Percentiles rank a stretch among this genome's conserved stretches.
These are phyloP conservation scores for Amyloporia xantha DNA, from an alignment of 768 basidiomycete species.

Conservation along the genomic window DNA sequence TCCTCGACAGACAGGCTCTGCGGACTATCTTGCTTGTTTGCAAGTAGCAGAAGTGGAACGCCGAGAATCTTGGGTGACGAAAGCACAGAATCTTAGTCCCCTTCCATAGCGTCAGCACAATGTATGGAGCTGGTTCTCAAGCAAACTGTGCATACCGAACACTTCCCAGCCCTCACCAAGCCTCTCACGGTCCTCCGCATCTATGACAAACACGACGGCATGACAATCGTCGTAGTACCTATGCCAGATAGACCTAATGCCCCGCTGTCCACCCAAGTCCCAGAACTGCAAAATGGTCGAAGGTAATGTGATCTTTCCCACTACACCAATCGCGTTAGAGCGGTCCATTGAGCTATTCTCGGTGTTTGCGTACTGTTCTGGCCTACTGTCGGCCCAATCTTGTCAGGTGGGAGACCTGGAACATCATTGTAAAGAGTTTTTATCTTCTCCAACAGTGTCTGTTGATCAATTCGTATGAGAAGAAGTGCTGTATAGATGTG, in stretches of 20 bases:
- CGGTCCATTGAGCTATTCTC: background rate
- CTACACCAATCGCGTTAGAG: conserved; percentile 31
- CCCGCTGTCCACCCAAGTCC: conserved; percentile 93
- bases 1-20: conserved; percentile 80
- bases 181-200: conserved; percentile 85
- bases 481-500: background rate
- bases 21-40: conserved; percentile 92
- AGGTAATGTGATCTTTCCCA: conserved; percentile 88
- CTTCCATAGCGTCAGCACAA: conserved; percentile 17
- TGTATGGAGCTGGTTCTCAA: background rate
- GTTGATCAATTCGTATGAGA: background rate
- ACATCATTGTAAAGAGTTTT: conserved; percentile 87
- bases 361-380: conserved; percentile 81
- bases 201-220: conserved; percentile 92
- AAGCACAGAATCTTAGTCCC: conserved; percentile 67
- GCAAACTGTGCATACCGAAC: conserved; percentile 60
- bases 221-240: conserved; percentile 96
- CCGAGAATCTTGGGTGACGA: conserved; percentile 86
- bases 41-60: conserved; percentile 84
- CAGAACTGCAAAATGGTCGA: conserved; percentile 95
- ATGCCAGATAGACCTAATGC: conserved; percentile 92
- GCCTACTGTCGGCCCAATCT: conserved; percentile 94
- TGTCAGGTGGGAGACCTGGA: conserved; percentile 84
- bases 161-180: conserved; percentile 95
- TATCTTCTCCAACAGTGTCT: conserved; percentile 90